A percentile compares a stretch with the other conserved stretches of the same genome.
These are phyloP conservation scores for Emmonsia crescens DNA, from an alignment of 2,329 filamentous ascomycete species.

Conservation along the genomic window DNA sequence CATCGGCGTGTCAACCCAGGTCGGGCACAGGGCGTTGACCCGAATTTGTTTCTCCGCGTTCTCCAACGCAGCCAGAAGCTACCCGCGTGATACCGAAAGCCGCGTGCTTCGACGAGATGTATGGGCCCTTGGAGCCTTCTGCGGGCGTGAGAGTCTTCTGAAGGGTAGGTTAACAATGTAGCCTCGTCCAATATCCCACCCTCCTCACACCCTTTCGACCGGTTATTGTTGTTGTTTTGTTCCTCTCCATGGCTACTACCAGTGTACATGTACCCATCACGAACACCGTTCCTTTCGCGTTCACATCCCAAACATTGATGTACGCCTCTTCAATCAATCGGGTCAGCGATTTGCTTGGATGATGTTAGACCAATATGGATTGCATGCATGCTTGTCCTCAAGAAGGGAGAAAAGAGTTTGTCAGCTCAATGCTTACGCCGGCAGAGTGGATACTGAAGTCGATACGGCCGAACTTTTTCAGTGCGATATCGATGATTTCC, in stretches of 20 bases:
- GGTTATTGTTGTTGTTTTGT: constrained; percentile 27
- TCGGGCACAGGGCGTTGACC: no score
- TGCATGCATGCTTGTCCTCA: background rate
- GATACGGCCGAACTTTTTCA: constrained; percentile 17
- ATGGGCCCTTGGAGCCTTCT: constrained; percentile 26
- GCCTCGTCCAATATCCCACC: constrained; percentile 17
- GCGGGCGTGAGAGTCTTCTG: constrained; percentile 22
- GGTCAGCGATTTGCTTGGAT: background rate
- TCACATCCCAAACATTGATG: constrained; percentile 27
- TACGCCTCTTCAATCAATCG: constrained; percentile 19
- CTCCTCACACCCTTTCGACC: constrained; percentile 16
- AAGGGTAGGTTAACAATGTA: constrained; percentile 32
- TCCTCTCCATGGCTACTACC: constrained; percentile 10
- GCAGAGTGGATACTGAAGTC: constrained; percentile 20
- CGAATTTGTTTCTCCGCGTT: no score
- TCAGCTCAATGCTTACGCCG: constrained; percentile 8
- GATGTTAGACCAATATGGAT: constrained; percentile 2
- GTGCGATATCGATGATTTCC: constrained; percentile 14
- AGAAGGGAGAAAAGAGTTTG: background rate
- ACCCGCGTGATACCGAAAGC: no score
- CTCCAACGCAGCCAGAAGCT: no score
- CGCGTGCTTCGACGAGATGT: no score
- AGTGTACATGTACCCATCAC: constrained; percentile 29
- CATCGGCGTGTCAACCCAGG: no score
- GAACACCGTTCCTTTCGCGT: constrained; percentile 32